phyloP scores from a whole-genome alignment of 2,329 filamentous ascomycete species.

The Uncinocarpus reesii region DNA sequence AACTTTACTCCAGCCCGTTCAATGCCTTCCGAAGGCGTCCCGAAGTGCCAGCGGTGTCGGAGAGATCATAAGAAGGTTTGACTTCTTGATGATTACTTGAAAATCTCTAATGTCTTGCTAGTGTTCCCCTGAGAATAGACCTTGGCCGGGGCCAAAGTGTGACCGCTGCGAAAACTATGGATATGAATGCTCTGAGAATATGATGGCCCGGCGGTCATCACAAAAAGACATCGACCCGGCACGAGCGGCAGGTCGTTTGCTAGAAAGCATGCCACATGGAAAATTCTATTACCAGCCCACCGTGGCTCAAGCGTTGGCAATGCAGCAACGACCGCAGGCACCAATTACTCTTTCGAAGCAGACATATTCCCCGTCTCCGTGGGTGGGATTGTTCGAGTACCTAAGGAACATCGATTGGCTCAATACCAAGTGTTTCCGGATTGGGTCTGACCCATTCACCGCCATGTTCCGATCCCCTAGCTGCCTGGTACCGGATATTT shows the following conservation, averaged over 20 bases:
- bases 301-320: constrained; percentile 11
- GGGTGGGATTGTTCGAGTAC: constrained; percentile 17
- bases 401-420: constrained; percentile 18
- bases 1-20: constrained; percentile 1
- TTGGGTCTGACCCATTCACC: constrained; percentile 16
- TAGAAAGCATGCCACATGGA: constrained; percentile 9
- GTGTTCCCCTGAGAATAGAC: constrained; percentile 18
- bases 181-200: constrained; percentile 19
- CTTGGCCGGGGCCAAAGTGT: constrained; percentile 19
- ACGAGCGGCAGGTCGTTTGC: constrained; percentile 8
- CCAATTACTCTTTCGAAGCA: constrained; percentile 1
- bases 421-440: constrained; percentile 14
- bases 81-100: background rate
- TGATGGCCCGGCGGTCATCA: constrained; percentile 18
- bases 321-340: constrained; percentile 8
- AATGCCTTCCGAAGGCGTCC: constrained; percentile 20
- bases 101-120: constrained; percentile 12
- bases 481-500: constrained; percentile 16
- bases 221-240: constrained; percentile 17
- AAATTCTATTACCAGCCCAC: constrained; percentile 14
- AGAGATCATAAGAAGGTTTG: constrained; percentile 20
- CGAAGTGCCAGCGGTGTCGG: constrained; percentile 19
- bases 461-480: constrained; percentile 17
- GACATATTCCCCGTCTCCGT: constrained; percentile 12
- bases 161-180: constrained; percentile 19